These are phyloP conservation scores for Pestalotiopsis sp. DNA, from an alignment of 2,329 filamentous ascomycete genomes.

Conservation along the genomic window DNA sequence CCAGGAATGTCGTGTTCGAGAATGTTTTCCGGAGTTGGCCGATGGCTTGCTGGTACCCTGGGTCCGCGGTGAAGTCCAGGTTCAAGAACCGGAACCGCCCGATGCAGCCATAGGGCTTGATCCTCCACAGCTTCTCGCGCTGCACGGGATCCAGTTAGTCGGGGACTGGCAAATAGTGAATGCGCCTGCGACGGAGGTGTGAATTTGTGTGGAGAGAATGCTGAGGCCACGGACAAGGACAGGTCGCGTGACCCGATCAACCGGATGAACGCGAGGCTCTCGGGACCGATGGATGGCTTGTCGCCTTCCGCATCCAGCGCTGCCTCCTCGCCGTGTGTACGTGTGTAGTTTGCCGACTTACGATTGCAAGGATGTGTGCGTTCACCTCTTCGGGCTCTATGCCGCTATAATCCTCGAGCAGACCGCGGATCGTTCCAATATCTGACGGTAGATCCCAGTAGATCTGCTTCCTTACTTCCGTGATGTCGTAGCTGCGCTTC, in stretches of 20 bases:
- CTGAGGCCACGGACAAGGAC: too few species aligned
- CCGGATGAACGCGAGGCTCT: too few species aligned
- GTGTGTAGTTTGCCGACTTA: conserved; percentile 12
- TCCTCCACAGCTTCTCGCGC: conserved; percentile 47
- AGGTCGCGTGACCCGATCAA: too few species aligned
- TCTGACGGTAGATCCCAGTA: conserved; percentile 25
- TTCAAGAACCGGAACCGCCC: conserved; percentile 18
- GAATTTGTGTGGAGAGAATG: too few species aligned
- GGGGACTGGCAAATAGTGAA: neutral
- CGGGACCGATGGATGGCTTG: too few species aligned
- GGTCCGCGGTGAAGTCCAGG: conserved; percentile 7
- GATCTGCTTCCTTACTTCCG: conserved; percentile 11
- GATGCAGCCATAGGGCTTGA: conserved; percentile 27
- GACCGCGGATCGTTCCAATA: conserved; percentile 22
- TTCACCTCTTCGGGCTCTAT: conserved; percentile 27
- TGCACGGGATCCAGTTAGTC: conserved; percentile 20
- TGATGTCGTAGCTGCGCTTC: conserved; percentile 6
- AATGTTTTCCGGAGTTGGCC: conserved; percentile 38
- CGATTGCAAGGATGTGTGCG: conserved; percentile 27
- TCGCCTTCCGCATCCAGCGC: neutral
- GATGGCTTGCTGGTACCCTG: neutral
- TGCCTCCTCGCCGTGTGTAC: neutral
- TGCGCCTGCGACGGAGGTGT: neutral
- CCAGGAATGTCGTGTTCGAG: conserved; percentile 24
- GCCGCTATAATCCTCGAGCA: conserved; percentile 30